Evolutionary conservation across 805 yeast genomes (phyloP).

Genomic region (Ogataea philodendri): DNA sequence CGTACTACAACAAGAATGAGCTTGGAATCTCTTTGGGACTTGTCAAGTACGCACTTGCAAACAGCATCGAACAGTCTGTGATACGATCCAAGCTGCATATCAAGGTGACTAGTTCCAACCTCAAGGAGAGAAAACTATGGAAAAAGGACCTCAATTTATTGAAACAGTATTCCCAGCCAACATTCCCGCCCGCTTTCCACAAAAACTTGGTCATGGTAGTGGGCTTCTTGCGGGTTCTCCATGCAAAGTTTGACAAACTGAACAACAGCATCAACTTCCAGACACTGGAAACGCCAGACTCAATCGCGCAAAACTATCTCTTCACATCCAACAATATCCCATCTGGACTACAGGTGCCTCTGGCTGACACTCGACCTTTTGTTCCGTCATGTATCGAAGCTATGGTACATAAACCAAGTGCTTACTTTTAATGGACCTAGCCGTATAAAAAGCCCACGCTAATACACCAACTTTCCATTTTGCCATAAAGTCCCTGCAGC

Average conservation of each 20-base stretch:
- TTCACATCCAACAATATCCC: slow-evolving; percentile 27
- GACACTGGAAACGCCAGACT: slow-evolving; percentile 13
- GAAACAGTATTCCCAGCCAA: slow-evolving; percentile 12
- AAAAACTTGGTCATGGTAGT: slow-evolving; percentile 18
- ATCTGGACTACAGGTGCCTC: slow-evolving; percentile 28
- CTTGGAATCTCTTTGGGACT: slow-evolving; percentile 29
- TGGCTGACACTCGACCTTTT: slow-evolving; percentile 17
- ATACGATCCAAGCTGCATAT: slow-evolving; percentile 26
- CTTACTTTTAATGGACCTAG: slow-evolving; percentile 7
- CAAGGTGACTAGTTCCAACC: slow-evolving; percentile 10
- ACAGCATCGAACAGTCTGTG: slow-evolving; percentile 27
- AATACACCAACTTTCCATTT: slow-evolving; percentile 66
- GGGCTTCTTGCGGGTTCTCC: slow-evolving; percentile 21
- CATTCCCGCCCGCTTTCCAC: slow-evolving; percentile 21
- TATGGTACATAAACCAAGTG: neutral
- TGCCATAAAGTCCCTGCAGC: slow-evolving; percentile 73
- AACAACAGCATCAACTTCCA: slow-evolving; percentile 26
- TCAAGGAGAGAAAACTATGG: slow-evolving; percentile 23
- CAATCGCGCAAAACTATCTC: slow-evolving; percentile 17
- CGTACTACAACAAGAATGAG: slow-evolving; percentile 25
- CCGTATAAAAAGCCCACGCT: slow-evolving; percentile 70
- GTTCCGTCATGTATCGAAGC: slow-evolving; percentile 19
- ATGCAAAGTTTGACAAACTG: slow-evolving; percentile 24
- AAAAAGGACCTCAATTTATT: slow-evolving; percentile 21
- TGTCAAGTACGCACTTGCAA: slow-evolving; percentile 25